These are phyloP conservation scores for Rubroshorea leprosula DNA, from an alignment of 345 rosid genomes.

Conservation along the genomic window DNA sequence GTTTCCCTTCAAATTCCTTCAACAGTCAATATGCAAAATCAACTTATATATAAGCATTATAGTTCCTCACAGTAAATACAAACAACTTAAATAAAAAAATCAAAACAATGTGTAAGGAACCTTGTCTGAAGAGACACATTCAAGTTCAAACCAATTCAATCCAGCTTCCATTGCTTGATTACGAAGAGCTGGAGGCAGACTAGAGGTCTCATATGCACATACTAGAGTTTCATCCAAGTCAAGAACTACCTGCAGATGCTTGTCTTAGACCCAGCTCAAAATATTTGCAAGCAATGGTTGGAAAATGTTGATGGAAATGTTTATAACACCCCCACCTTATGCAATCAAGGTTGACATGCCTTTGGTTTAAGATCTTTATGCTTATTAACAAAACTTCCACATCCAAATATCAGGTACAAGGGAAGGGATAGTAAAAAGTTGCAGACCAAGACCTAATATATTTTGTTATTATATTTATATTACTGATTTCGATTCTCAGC, in stretches of 20 bases:
- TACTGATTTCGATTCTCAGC: neutral
- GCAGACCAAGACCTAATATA: constrained; percentile 7
- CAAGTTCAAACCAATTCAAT: constrained; percentile 81
- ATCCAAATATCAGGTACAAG: neutral
- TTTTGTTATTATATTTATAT: neutral
- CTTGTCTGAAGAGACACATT: constrained; percentile 92
- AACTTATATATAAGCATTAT: neutral
- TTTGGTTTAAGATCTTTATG: neutral
- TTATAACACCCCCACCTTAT: constrained; percentile 5
- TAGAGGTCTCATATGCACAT: constrained; percentile 85
- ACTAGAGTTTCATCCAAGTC: constrained; percentile 97
- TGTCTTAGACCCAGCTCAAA: neutral
- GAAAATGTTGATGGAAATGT: neutral
- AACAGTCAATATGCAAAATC: constrained; percentile 25
- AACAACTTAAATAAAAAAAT: neutral
- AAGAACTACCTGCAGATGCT: constrained; percentile 70
- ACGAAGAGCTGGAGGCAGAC: constrained; percentile 57
- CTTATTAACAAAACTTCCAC: constrained; percentile 6
- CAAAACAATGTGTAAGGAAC: constrained; percentile 27
- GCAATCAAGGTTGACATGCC: neutral
- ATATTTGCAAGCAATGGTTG: neutral
- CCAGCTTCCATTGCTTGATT: constrained; percentile 74
- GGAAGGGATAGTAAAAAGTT: neutral
- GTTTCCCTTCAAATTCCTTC: constrained; percentile 77
- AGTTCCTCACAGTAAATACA: neutral